phyloP scores from a whole-genome alignment of 2,329 filamentous ascomycete species.

The Penicillium rolfsii region DNA sequence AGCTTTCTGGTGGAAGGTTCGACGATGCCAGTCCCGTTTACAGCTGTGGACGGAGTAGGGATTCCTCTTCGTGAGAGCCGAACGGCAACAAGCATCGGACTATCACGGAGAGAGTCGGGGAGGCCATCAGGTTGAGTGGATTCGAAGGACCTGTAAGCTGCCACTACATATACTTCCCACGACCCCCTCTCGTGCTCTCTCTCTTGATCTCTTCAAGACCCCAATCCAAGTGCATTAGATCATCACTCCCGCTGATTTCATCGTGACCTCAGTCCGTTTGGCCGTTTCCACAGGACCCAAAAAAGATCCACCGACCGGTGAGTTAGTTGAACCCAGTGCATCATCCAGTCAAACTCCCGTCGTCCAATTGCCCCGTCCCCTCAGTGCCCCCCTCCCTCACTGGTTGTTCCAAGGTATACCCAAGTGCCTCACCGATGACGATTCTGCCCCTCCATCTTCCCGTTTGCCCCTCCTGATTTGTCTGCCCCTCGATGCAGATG shows the following conservation, averaged over 20 bases:
- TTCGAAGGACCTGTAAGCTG: neutral
- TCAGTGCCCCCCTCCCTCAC: neutral
- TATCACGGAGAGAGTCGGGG: constrained; percentile 22
- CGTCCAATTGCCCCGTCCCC: neutral
- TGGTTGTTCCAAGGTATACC: neutral
- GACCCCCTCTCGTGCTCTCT: neutral
- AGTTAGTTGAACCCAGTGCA: constrained; percentile 21
- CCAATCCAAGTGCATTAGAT: constrained; percentile 8
- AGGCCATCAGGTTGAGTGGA: neutral
- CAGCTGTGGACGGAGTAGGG: neutral
- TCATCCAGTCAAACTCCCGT: constrained; percentile 1
- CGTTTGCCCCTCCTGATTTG: constrained; percentile 7
- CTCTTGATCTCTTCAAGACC: neutral
- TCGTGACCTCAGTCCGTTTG: constrained; percentile 37
- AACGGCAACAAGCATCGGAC: constrained; percentile 16
- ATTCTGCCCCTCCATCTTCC: constrained; percentile 24
- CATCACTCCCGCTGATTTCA: constrained; percentile 35
- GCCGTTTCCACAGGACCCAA: constrained; percentile 13
- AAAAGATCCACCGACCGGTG: constrained; percentile 42
- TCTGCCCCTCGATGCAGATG: constrained; percentile 18
- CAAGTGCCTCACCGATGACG: constrained; percentile 32
- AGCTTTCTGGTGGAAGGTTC: neutral
- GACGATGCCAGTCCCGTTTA: neutral
- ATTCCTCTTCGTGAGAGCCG: neutral
- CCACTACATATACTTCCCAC: neutral